Evolutionary conservation across 2,329 filamentous ascomycete genomes (phyloP).

Genomic region (Aureobasidium sp.): DNA sequence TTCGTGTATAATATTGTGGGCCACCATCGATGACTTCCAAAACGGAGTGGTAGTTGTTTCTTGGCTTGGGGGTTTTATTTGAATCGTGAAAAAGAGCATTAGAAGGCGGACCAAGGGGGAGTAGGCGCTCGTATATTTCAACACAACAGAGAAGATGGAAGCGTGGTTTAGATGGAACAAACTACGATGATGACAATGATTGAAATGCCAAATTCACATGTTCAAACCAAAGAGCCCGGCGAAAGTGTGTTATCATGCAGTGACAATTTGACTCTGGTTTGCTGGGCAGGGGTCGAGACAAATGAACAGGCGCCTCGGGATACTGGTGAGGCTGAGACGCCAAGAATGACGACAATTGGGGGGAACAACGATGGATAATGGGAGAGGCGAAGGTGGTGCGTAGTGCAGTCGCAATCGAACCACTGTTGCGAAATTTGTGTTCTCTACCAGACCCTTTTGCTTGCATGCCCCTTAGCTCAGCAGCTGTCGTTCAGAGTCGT

Average conservation of each 20-base stretch:
- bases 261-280: neutral
- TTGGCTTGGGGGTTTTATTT: neutral
- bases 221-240: neutral
- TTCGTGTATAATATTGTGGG: conserved; percentile 12
- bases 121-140: neutral
- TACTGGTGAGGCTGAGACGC: conserved; percentile 1
- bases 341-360: conserved; percentile 3
- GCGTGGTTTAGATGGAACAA: conserved; percentile 7
- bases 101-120: neutral
- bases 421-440: neutral
- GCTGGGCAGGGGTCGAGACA: neutral
- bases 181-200: conserved; percentile 10
- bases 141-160: neutral
- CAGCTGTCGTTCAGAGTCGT: neutral
- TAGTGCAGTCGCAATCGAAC: neutral
- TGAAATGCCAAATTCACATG: conserved; percentile 13
- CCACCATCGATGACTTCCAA: neutral
- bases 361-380: neutral
- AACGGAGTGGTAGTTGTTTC: conserved; percentile 6
- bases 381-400: neutral
- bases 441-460: neutral
- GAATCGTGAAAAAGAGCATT: conserved; percentile 9
- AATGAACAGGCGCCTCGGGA: neutral
- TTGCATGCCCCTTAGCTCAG: neutral
- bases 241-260: neutral